Base-by-base conservation (phyloP, 2,329 filamentous ascomycete genomes). In the Scorias spongiosa region DNA sequence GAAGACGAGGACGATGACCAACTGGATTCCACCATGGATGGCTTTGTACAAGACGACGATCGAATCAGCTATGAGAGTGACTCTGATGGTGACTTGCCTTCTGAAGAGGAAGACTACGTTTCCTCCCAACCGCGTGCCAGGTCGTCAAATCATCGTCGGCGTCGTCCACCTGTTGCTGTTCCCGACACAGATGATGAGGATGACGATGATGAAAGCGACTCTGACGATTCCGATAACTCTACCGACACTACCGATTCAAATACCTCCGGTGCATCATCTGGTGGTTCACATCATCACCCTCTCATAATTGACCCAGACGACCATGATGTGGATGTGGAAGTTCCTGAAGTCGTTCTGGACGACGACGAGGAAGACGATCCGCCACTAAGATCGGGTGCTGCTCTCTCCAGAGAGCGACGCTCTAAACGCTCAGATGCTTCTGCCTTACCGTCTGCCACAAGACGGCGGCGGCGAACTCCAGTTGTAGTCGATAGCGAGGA, bases 151-250 rank as follows among this genome's bases (percentile, higher is more conserved):
- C 36, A 32, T 7, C 39, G 44, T n/a, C 39, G 9, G 14, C 42
- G 12, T 37, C 18, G 30, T 34, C 11, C 29, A 29, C 11, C 30
- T 39, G 3, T 28, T 15, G n/a, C 28, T 38, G 42, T 44, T n/a
- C 30, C 45, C 29, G 38, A 43, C 29, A 30, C 29, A 20, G 43
- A 45, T 5, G 46, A 51, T 28, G 44, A 49, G 29, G 45, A 28
- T 26, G 40, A 39, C 10, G 41, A 46, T 28, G 41, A 54, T 28
- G 41, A 54, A 12, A 52, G 53, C 15, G 42, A 49, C 15, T 48
- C 49, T 15, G 41, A 49, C 28, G 44, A 51, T 7, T 38, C 51
- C 44, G 46, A 49, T 5, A 46, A 46, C 26, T 52, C 52, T 41
- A 45, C 50, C 11, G 51, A 42, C 18, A 17, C 12, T 17, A 4